phyloP scores from a whole-genome alignment of 768 basidiomycete species.

The Leccinellum albellum region DNA sequence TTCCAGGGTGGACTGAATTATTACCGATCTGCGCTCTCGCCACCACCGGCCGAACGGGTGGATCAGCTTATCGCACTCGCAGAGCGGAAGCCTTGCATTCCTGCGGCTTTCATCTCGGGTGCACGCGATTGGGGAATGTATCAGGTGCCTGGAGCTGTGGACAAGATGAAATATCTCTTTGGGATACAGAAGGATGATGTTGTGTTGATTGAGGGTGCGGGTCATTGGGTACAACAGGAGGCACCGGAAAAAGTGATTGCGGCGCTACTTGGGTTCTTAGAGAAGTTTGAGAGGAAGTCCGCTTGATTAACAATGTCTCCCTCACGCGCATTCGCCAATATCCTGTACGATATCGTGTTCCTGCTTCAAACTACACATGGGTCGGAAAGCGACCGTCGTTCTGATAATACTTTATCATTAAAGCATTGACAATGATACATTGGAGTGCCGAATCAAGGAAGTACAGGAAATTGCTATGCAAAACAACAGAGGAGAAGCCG shows the following conservation, averaged over 20 bases:
- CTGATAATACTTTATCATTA: constrained; percentile 18
- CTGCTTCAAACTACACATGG: constrained; percentile 13
- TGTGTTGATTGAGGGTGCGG: constrained; percentile 52
- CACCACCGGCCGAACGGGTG: constrained; percentile 33
- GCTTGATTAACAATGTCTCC: background rate
- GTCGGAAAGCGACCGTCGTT: constrained; percentile 8
- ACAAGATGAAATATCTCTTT: constrained; percentile 36
- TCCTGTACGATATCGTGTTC: background rate
- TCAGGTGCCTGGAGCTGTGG: constrained; percentile 46
- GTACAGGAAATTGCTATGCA: constrained; percentile 17
- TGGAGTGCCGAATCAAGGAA: constrained; percentile 17
- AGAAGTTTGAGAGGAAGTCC: constrained; percentile 10
- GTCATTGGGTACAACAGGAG: constrained; percentile 67
- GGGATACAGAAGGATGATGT: constrained; percentile 43
- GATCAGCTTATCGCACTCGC: constrained; percentile 44
- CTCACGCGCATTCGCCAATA: background rate
- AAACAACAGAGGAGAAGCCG: constrained; percentile 21
- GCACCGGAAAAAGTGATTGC: constrained; percentile 40
- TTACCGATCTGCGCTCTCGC: constrained; percentile 40
- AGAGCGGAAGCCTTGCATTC: constrained; percentile 44
- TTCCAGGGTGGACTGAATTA: constrained; percentile 64
- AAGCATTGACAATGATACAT: constrained; percentile 21
- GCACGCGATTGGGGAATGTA: constrained; percentile 59
- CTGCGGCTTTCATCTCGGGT: constrained; percentile 57
- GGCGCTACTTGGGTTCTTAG: constrained; percentile 41